Conservation (phyloP, 2,329 filamentous ascomycete genomes). For the Elsinoe necatrix region DNA sequence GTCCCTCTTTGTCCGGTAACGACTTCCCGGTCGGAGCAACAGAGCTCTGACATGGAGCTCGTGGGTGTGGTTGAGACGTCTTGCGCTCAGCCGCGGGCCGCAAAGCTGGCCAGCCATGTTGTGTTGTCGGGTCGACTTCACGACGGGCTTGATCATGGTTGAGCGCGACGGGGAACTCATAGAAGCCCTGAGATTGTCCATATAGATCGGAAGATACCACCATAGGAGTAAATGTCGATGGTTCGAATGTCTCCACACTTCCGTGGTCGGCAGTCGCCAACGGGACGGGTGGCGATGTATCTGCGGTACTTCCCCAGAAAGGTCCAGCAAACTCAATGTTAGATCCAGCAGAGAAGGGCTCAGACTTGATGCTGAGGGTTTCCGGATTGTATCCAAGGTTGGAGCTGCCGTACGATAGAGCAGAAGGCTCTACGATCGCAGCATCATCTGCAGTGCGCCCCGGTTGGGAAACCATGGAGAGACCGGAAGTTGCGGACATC, state of each 20-base stretch:
- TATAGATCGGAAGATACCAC: not conserved
- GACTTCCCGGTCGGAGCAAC: not conserved
- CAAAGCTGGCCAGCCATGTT: not conserved
- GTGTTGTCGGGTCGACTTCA: not conserved
- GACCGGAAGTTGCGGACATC: not conserved
- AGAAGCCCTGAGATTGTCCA: constrained; percentile 19
- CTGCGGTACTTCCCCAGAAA: not conserved
- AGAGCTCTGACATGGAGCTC: constrained; percentile 2
- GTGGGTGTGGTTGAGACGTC: not conserved
- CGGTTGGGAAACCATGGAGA: not conserved
- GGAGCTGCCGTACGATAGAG: not conserved
- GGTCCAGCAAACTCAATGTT: not conserved
- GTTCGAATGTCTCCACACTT: not conserved
- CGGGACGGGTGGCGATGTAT: not conserved
- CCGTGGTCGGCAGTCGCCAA: not conserved
- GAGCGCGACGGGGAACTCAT: constrained; percentile 17
- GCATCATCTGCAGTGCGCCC: not conserved
- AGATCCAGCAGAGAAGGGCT: not conserved
- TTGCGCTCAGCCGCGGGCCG: not conserved
- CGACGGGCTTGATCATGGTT: not conserved
- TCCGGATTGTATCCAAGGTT: not conserved
- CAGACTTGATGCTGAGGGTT: not conserved
- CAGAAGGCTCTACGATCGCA: not conserved
- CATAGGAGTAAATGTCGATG: not conserved
- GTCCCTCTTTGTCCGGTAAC: constrained; percentile 24